Base-by-base conservation (phyloP, 2,329 filamentous ascomycete species). In the Monosporascus sp. region DNA sequence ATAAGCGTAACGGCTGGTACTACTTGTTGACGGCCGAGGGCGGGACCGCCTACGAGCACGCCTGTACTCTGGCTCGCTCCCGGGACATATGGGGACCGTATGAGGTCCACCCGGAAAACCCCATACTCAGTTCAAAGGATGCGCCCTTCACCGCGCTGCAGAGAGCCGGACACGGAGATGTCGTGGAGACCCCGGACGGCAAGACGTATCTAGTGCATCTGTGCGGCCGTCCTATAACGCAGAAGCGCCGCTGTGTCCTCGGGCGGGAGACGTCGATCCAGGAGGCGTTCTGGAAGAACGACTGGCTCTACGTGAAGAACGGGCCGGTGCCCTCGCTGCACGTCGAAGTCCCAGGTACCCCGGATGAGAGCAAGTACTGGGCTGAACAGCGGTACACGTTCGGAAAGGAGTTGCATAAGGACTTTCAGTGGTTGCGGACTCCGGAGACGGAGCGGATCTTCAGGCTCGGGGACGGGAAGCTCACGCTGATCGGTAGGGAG, bases 231-330 rank as follows among this genome's bases (percentile, higher is more conserved):
- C 80, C 80, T 0, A 78, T 71, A 0, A 78, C 76, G 0, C 77
- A 82, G 62, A 64, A 73, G 34, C 73, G 79, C 1, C 73, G 80
- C 6, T 82, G 78, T 52, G 76, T 82, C 0, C 66, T 83, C 2
- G 80, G 80, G 7, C 72, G 80, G 47, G 80, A 83, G 65, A 83
- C 80, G 0, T 71, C 72, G 0, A 81, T 86, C 20, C 83, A 86
- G 59, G 79, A 84, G 59, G 81, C 77, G 0, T 78, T 75, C 63
- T 86, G 83, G 83, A 69, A 79, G 11, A 80, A 85, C 46, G 82
- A 82, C 61, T 86, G 83, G 83, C 71, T 85, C 4, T 84, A 84
- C 55, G 71, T 85, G 45, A 84, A 84, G 65, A 71, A 79, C 52
- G 82, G 82, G 0, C 80, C 81, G 0, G 72, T 81, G 9, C 80